Percentiles rank a stretch among this genome's conserved stretches.
Conservation (phyloP, 2,329 filamentous ascomycete genomes). For the Sporothrix schenckii region DNA sequence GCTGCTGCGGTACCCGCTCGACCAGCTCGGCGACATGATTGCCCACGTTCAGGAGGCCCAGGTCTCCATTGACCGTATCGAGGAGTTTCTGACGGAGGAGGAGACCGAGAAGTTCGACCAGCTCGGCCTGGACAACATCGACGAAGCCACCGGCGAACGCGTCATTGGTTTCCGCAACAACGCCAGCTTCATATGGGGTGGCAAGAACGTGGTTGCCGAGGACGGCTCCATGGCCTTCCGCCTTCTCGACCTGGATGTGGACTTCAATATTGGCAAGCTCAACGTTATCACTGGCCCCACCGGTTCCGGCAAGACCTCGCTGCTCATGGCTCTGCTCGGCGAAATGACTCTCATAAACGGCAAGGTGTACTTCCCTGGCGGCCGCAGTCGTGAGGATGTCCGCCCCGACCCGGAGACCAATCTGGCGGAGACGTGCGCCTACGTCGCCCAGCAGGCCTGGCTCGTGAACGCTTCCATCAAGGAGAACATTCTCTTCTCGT, state of each 20-base stretch:
- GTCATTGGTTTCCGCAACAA: constrained; percentile 78
- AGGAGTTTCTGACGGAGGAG: constrained; percentile 88
- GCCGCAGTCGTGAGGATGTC: constrained; percentile 81
- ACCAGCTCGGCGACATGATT: constrained; percentile 97
- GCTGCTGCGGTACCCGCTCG: constrained; percentile 86
- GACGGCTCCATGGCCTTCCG: constrained; percentile 76
- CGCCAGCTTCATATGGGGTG: constrained; percentile 88
- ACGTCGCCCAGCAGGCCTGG: constrained; percentile 97
- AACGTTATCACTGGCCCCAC: constrained; percentile 94
- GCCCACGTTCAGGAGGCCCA: constrained; percentile 97
- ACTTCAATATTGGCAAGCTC: constrained; percentile 81
- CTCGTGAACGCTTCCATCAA: constrained; percentile 93
- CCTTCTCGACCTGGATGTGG: constrained; percentile 78
- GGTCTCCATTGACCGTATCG: constrained; percentile 94
- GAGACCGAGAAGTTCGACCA: constrained; percentile 96
- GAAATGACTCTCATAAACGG: constrained; percentile 91
- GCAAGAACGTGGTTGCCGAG: constrained; percentile 61
- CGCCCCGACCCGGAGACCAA: constrained; percentile 79
- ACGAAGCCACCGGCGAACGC: constrained; percentile 68
- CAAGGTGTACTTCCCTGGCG: constrained; percentile 81
- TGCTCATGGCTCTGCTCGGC: constrained; percentile 92
- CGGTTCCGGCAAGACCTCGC: constrained; percentile 91
- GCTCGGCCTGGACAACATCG: constrained; percentile 68
- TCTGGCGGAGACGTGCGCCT: constrained; percentile 88
- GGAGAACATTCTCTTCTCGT: constrained; percentile 92